phyloP scores from a whole-genome alignment of 2,329 filamentous ascomycete species.

The Alternaria burnsii region DNA sequence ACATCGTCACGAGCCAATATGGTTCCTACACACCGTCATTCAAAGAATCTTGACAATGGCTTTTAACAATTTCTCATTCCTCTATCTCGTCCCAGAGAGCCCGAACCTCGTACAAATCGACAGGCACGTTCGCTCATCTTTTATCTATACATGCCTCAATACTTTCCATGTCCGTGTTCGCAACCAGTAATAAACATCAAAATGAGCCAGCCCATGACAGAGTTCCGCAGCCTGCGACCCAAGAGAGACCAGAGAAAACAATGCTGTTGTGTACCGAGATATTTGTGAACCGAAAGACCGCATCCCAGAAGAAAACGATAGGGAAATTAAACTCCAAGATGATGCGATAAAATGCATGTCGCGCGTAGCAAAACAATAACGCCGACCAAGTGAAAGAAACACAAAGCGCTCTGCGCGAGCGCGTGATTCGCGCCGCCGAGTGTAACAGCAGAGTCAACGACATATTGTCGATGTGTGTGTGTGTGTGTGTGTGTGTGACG shows the following conservation, averaged over 20 bases:
- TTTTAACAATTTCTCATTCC: slow-evolving; percentile 18
- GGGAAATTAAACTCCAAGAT: slow-evolving; percentile 23
- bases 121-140: slow-evolving; percentile 5
- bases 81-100: slow-evolving; percentile 10
- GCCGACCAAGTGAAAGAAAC: slow-evolving; percentile 8
- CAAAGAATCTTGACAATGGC: background rate
- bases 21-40: background rate
- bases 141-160: slow-evolving; percentile 21
- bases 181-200: slow-evolving; percentile 18
- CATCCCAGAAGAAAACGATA: slow-evolving; percentile 5
- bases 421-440: slow-evolving; percentile 12
- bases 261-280: slow-evolving; percentile 22
- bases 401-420: slow-evolving; percentile 16
- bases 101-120: slow-evolving; percentile 4
- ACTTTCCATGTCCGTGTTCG: background rate
- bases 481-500: background rate
- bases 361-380: slow-evolving; percentile 16
- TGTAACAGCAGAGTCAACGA: slow-evolving; percentile 13
- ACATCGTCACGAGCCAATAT: background rate
- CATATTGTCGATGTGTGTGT: slow-evolving; percentile 1
- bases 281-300: slow-evolving; percentile 11
- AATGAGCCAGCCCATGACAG: slow-evolving; percentile 21
- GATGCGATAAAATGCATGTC: slow-evolving; percentile 26
- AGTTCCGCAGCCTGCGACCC: slow-evolving; percentile 12
- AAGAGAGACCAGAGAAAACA: slow-evolving; percentile 5